Base-by-base conservation (phyloP, 106 monocot genomes). In the Dioscorea alata region DNA sequence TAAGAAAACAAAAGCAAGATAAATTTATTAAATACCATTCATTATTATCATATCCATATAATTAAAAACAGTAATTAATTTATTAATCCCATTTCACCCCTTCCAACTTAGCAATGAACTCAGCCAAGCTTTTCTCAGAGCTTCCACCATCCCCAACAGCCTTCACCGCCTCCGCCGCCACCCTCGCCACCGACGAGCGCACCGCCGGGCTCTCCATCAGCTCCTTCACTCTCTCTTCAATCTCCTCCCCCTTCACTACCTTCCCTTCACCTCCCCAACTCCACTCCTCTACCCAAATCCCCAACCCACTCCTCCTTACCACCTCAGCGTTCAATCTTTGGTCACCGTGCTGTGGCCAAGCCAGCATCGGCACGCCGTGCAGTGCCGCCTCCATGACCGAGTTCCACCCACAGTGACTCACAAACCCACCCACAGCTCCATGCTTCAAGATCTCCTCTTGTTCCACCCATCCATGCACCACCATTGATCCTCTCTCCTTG, bases 381-480 rank as follows among this genome's bases (percentile, higher is more conserved):
- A 57, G 10, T 25, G 73, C 73, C 17, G 85, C 85, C 76, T 92
- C 91, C 17, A 48, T 78, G 70, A 82, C 77, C 15, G 85, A 88
- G 70, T 92, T 88, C 88, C 88, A 88, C 33, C 91, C 85, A 23
- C 85, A 82, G 67, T 92, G 91, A 67, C 80, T 91, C 23, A 91
- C 2, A 59, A 91, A 91, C n/a, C 77, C 76, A 8, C 71, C 90
- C 6, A 90, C 72, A 17, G 86, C 64, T 13, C 49, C 22, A 66
- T 84, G 84, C 5, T 25, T 57, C 61, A 91, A 65, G 6, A 91
- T 48, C 70, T 49, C 76, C 65, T 71, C 79, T 61, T 90, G 86
- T 56, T 76, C 81, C 73, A 87, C 86, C 86, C 84, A 91, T 9
- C 64, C 76, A 54, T 60, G 79, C 65, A 76, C 57, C 71, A 91